These are phyloP conservation scores for Huntiella bhutanensis DNA, from an alignment of 2,329 filamentous ascomycete species.

Conservation along the genomic window DNA sequence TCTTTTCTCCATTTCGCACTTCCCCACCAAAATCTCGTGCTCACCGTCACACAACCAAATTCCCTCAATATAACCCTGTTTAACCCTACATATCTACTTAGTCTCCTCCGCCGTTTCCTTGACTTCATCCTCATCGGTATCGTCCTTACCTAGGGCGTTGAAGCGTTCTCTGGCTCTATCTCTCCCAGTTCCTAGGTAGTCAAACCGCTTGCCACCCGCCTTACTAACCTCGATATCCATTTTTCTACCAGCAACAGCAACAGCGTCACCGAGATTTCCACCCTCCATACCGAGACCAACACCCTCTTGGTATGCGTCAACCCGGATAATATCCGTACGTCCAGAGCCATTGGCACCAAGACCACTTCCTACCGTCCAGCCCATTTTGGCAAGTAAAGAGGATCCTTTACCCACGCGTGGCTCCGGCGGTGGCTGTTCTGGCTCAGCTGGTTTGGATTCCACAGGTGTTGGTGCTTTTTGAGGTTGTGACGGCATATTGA, in stretches of 20 bases:
- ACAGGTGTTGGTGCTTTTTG: conserved; percentile 12
- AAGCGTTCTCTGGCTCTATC: conserved; percentile 49
- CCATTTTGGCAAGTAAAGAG: conserved; percentile 52
- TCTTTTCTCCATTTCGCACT: too few relatives aligned
- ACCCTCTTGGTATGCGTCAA: conserved; percentile 45
- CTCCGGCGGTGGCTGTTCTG: conserved; percentile 7
- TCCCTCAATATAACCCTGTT: too few relatives aligned
- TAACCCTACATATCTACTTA: too few relatives aligned
- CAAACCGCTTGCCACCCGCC: conserved; percentile 25
- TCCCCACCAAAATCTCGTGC: too few relatives aligned
- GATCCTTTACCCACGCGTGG: conserved; percentile 34
- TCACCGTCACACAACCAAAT: too few relatives aligned
- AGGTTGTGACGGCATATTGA: conserved; percentile 40
- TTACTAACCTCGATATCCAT: conserved; percentile 28
- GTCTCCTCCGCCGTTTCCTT: too few relatives aligned
- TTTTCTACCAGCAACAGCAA: conserved; percentile 40
- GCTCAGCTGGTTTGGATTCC: conserved; percentile 16
- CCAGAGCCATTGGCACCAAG: conserved; percentile 45
- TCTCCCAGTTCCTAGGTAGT: conserved; percentile 45
- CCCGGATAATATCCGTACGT: conserved; percentile 42
- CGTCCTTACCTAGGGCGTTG: conserved; percentile 26
- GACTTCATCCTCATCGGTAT: not conserved
- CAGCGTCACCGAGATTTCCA: conserved; percentile 49
- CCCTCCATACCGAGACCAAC: conserved; percentile 53
- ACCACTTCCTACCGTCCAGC: conserved; percentile 46